phyloP scores from a whole-genome alignment of 495 filamentous ascomycete genomes.

The Aspergillus sparsus region DNA sequence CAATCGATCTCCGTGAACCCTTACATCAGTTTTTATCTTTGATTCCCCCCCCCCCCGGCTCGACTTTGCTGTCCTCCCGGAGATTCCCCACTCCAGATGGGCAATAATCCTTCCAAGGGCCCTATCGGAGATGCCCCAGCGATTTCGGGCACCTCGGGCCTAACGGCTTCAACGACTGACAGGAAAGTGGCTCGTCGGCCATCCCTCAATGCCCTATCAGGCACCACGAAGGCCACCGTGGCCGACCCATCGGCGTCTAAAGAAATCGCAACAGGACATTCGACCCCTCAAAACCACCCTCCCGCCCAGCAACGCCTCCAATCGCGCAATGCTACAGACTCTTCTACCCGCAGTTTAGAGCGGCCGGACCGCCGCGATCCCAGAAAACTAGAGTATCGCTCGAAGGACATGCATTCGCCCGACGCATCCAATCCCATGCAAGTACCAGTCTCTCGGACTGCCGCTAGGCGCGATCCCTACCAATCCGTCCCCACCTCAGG shows the following conservation, averaged over 20 bases:
- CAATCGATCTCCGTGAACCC: not conserved
- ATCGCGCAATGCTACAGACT: constrained; percentile 37
- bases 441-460: constrained; percentile 46
- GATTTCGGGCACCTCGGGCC: constrained; percentile 27
- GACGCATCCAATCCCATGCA: constrained; percentile 52
- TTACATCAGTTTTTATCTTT: constrained; percentile 2
- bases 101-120: constrained; percentile 54
- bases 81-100: constrained; percentile 43
- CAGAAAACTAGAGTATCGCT: constrained; percentile 30
- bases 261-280: constrained; percentile 44
- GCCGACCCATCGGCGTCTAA: constrained; percentile 46
- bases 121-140: constrained; percentile 39
- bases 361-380: constrained; percentile 23
- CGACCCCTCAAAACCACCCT: constrained; percentile 39
- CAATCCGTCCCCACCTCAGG: constrained; percentile 42
- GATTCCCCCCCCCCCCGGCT: constrained; percentile 10
- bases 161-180: constrained; percentile 31
- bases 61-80: constrained; percentile 4
- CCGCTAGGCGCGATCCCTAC: constrained; percentile 35
- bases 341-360: constrained; percentile 26
- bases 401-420: constrained; percentile 28
- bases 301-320: constrained; percentile 44
- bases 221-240: constrained; percentile 39
- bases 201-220: constrained; percentile 42
- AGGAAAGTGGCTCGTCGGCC: constrained; percentile 43